Evolutionary conservation across 2,329 filamentous ascomycete species (phyloP).

Genomic region (Fusarium nematophilum): DNA sequence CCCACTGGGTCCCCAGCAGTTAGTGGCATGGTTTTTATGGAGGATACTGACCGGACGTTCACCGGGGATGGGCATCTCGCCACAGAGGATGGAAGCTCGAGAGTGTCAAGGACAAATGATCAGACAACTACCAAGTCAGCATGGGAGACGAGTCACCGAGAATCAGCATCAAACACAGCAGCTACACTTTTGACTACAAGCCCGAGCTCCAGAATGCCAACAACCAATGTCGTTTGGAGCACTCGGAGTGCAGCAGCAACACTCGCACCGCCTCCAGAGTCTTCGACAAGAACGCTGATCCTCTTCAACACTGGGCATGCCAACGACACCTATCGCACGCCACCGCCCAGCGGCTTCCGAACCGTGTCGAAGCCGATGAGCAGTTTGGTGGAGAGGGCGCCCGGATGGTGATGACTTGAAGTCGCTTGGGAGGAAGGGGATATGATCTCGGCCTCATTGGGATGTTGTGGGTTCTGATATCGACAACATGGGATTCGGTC

Average conservation of each 20-base stretch:
- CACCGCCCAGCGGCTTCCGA: slow-evolving; percentile 37
- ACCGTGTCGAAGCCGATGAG: slow-evolving; percentile 38
- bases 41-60: slow-evolving; percentile 12
- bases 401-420: slow-evolving; percentile 6
- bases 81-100: not conserved
- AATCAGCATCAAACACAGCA: not conserved
- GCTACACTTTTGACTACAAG: not conserved
- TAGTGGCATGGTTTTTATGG: slow-evolving; percentile 30
- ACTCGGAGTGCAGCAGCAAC: slow-evolving; percentile 9
- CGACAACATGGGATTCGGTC: not conserved
- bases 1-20: slow-evolving; percentile 9
- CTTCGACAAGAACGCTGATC: not conserved
- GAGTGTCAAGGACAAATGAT: not conserved
- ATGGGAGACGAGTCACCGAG: slow-evolving; percentile 7
- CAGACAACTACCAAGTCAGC: not conserved
- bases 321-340: slow-evolving; percentile 14
- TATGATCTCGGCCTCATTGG: too few relatives aligned
- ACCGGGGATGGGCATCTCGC: slow-evolving; percentile 13
- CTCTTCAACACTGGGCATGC: not conserved
- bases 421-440: too few relatives aligned
- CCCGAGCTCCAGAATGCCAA: not conserved
- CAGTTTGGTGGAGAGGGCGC: slow-evolving; percentile 27
- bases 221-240: slow-evolving; percentile 7
- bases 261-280: slow-evolving; percentile 8
- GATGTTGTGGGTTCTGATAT: too few relatives aligned